A percentile compares a stretch with the other conserved stretches of the same genome.
phyloP scores from a whole-genome alignment of 1,139 yeast species.

The Spencermartinsiella ligniputridi region DNA sequence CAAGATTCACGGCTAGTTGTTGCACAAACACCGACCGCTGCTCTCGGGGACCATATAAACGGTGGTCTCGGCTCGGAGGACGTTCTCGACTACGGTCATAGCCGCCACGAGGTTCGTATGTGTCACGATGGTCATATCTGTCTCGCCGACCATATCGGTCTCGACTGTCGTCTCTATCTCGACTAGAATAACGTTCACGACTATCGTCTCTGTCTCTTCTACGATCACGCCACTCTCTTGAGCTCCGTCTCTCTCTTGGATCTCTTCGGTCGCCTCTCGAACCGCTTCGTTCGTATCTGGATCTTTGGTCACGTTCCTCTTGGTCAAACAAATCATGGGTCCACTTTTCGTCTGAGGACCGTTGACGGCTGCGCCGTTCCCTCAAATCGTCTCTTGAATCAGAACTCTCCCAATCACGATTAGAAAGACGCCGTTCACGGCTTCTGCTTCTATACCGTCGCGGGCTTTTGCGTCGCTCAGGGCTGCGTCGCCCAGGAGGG shows the following conservation, averaged over 20 bases:
- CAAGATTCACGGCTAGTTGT: constrained; percentile 35
- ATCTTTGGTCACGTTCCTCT: constrained; percentile 8
- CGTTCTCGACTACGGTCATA: constrained; percentile 1
- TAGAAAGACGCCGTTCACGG: background rate
- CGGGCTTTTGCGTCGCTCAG: no score
- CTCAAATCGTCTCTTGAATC: constrained; percentile 1
- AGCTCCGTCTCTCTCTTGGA: no score
- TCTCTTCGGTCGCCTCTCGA: background rate
- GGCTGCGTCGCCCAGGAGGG: no score
- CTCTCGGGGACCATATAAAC: constrained; percentile 29
- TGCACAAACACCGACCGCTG: constrained; percentile 37
- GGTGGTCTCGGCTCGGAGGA: no score
- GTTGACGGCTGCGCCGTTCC: constrained; percentile 1
- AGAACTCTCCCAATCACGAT: background rate
- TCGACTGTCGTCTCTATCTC: constrained; percentile 8
- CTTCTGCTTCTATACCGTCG: no score
- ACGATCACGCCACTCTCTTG: no score
- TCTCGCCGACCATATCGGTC: constrained; percentile 7
- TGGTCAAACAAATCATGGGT: constrained; percentile 5
- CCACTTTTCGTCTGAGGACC: background rate
- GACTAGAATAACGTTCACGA: constrained; percentile 4
- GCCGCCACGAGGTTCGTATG: no score
- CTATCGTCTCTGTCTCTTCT: constrained; percentile 6
- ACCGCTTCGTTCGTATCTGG: constrained; percentile 5
- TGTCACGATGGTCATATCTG: no score